Base-by-base conservation (phyloP, 179 eudicot genomes). In the Silene noctiflora region DNA sequence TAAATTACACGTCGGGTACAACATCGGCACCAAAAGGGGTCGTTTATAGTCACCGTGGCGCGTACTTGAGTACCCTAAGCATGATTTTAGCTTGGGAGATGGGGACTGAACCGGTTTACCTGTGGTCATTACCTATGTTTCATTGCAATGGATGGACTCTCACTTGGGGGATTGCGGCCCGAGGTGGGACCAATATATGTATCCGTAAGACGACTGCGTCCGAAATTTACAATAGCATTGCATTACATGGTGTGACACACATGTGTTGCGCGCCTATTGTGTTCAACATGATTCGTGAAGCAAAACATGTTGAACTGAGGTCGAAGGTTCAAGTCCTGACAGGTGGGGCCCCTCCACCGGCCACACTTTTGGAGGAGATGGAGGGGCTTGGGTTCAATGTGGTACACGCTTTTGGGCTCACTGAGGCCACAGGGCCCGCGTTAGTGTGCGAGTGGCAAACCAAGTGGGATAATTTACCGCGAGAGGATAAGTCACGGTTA, bases 81-180 rank as follows among this genome's bases (percentile, higher is more conserved):
- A 44, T 90, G 79, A 72, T 88, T 25, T 24, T 90, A 21, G 91
- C 85, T 0, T 88, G 91, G 96, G 88, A 85, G 59, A 88, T 89
- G 96, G 85, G 84, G 20, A 83, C 80, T 1, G 89, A 83, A 42
- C 90, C 93, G 0, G 86, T 89, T 0, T 89, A 88, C 24, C 44
- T 91, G 16, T 91, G 94, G 93, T 84, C 91, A 4, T 81, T 89
- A 5, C 94, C 96, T 6, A 89, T 91, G 93, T 91, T 91, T 81
- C 96, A 91, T 71, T 89, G 96, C 73, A 91, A 91, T 29, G 96
- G 96, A 4, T 91, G 96, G 96, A 91, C 93, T n/a, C 86, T 89
- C 82, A 89, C 96, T 8, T 91, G 96, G 96, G 93, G 93, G 0
- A 73, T 89, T 1, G 96, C 96, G 0, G 96, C 96, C 0, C 80